These are phyloP conservation scores for Vaccinium myrtillus DNA, from an alignment of 148 eudicot genomes.

Conservation along the genomic window DNA sequence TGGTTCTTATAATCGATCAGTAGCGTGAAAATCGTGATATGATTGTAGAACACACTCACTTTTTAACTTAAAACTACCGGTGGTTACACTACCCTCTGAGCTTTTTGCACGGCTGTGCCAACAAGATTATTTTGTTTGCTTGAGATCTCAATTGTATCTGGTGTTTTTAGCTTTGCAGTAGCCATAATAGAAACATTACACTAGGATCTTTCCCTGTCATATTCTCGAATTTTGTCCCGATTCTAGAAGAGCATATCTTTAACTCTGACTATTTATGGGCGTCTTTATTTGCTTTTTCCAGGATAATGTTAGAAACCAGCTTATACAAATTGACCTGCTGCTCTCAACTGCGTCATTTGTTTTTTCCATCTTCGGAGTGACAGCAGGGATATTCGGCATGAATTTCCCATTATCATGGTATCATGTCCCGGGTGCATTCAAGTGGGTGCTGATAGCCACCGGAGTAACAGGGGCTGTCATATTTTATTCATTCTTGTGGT, in stretches of 20 bases:
- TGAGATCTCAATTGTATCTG: background rate
- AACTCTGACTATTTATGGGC: background rate
- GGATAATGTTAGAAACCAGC: constrained; percentile 97
- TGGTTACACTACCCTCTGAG: background rate
- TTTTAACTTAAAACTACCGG: background rate
- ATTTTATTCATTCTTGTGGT: constrained; percentile 73
- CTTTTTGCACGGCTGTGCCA: background rate
- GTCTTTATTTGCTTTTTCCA: constrained; percentile 26
- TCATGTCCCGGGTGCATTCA: constrained; percentile 63
- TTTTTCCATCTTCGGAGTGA: constrained; percentile 91
- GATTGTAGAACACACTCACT: background rate
- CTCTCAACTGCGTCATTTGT: constrained; percentile 92
- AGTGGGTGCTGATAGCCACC: constrained; percentile 73
- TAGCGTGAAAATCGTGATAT: background rate
- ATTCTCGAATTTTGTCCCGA: background rate
- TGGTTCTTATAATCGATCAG: too few relatives aligned
- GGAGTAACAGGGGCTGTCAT: constrained; percentile 60
- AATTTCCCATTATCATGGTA: constrained; percentile 68
- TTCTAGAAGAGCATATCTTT: background rate
- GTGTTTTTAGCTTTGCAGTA: background rate
- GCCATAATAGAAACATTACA: background rate
- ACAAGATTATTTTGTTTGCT: background rate
- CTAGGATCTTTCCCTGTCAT: background rate
- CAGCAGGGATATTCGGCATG: constrained; percentile 95
- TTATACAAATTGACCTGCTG: constrained; percentile 88